A percentile compares a stretch with the other conserved stretches of the same genome.
These are phyloP conservation scores for Yamadazyma akitaensis DNA, from an alignment of 805 yeast species.

Conservation along the genomic window DNA sequence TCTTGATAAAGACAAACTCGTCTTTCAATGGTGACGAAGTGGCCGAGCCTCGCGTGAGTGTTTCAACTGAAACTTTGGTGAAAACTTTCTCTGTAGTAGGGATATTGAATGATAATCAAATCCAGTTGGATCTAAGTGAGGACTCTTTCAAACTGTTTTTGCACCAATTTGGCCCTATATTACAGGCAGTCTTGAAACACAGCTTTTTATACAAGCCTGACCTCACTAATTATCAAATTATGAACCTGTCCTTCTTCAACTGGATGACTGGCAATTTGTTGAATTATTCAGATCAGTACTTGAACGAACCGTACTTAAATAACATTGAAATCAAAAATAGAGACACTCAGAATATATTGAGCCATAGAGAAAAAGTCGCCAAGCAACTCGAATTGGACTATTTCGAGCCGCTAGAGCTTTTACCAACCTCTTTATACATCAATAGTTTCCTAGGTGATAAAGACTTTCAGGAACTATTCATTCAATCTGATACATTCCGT, in stretches of 20 bases:
- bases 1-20: slow-evolving; percentile 12
- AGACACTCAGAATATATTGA: slow-evolving; percentile 1
- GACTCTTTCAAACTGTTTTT: slow-evolving; percentile 5
- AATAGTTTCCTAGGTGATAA: slow-evolving; percentile 7
- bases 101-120: slow-evolving; percentile 17
- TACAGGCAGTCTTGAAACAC: slow-evolving; percentile 13
- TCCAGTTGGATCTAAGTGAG: not conserved
- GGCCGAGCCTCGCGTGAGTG: slow-evolving; percentile 18
- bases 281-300: slow-evolving; percentile 10
- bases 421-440: slow-evolving; percentile 15
- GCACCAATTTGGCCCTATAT: slow-evolving; percentile 16
- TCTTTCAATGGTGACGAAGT: slow-evolving; percentile 1
- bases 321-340: not conserved
- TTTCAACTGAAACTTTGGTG: slow-evolving; percentile 27
- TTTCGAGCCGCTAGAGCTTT: slow-evolving; percentile 12
- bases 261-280: slow-evolving; percentile 24
- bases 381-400: slow-evolving; percentile 2
- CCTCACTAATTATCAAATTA: slow-evolving; percentile 18
- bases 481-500: slow-evolving; percentile 16
- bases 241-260: slow-evolving; percentile 27
- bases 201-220: slow-evolving; percentile 20
- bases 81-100: slow-evolving; percentile 24
- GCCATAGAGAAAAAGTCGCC: slow-evolving; percentile 4
- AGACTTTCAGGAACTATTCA: slow-evolving; percentile 2
- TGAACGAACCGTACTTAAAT: slow-evolving; percentile 6